These are phyloP conservation scores for Trypanosoma boissoni DNA, from an alignment of 208 protist species.

Conservation along the genomic window DNA sequence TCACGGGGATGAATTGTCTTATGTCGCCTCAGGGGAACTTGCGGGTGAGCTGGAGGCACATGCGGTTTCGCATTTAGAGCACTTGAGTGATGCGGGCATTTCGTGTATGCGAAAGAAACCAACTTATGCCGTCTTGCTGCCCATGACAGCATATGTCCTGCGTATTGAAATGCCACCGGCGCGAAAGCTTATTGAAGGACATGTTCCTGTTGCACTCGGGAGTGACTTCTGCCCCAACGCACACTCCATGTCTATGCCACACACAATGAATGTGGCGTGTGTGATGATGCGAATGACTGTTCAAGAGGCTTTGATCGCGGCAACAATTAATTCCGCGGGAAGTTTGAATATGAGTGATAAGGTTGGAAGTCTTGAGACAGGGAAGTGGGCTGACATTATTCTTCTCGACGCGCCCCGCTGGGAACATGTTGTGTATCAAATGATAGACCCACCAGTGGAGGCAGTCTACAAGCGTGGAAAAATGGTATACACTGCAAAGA, in stretches of 20 bases:
- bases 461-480: constrained; percentile 50
- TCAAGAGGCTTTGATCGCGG: constrained; percentile 72
- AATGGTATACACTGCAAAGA: constrained; percentile 4
- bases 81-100: constrained; percentile 67
- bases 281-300: constrained; percentile 79
- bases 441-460: constrained; percentile 73
- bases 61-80: constrained; percentile 75
- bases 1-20: constrained; percentile 78
- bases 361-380: constrained; percentile 67
- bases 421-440: constrained; percentile 89
- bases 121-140: constrained; percentile 71
- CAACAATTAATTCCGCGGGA: constrained; percentile 79
- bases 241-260: constrained; percentile 79
- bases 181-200: constrained; percentile 56
- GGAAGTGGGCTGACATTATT: constrained; percentile 80
- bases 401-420: constrained; percentile 57
- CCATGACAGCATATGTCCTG: constrained; percentile 83
- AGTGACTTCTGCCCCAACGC: constrained; percentile 90
- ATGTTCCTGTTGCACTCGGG: constrained; percentile 69
- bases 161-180: constrained; percentile 67
- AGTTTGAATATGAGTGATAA: constrained; percentile 34
- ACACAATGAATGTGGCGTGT: constrained; percentile 89
- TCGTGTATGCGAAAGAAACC: constrained; percentile 43
- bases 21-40: constrained; percentile 56
- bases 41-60: constrained; percentile 53